Base-by-base conservation (phyloP, 1,284 basidiomycete genomes). In the Trametes sp. region DNA sequence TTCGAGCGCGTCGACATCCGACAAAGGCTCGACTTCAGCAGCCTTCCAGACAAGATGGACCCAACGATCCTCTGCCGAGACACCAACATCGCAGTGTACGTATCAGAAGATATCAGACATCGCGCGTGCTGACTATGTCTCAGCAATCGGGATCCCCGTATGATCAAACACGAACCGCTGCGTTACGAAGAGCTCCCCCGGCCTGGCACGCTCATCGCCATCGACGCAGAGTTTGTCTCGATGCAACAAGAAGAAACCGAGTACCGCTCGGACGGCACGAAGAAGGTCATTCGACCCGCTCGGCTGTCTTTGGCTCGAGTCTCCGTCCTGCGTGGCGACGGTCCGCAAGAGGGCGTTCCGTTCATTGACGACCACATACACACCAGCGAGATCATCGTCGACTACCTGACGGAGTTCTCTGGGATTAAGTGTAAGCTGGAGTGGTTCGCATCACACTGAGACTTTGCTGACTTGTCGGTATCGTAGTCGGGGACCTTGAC, bases 311-410 rank as follows among this genome's bases (percentile, higher is more conserved):
- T 99, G 1, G 98, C 98, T 19, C 88, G 98, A 24, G 97, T 99
- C 0, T 98, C 96, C 0, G 96, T 98, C 1, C 77, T 99, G 50
- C 87, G 98, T 7, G 96, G 96, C 7, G 85, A 93, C 68, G 95
- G 94, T 0, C 78, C 81, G 0, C 87, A 87, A 67, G 88, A 93
- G 71, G 94, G 93, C 8, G 76, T 91, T 16, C 95, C 97, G 0
- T 98, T 98, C 78, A 98, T 99, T 71, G 98, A 99, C 70, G 98
- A 99, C 73, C 94, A 99, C 72, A 98, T 99, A 54, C 92, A 95
- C 71, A 98, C 96, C 1, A 96, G 92, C 69, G 98, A 98, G 74
- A 84, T 88, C 2, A 94, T 99, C 50, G 94, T 98, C 13, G 96
- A 99, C 77, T 98, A 98, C 74, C 79, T 99, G 64, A 99, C 97